Conservation (phyloP, 768 basidiomycete species). For the Phaeotremella fagi region DNA sequence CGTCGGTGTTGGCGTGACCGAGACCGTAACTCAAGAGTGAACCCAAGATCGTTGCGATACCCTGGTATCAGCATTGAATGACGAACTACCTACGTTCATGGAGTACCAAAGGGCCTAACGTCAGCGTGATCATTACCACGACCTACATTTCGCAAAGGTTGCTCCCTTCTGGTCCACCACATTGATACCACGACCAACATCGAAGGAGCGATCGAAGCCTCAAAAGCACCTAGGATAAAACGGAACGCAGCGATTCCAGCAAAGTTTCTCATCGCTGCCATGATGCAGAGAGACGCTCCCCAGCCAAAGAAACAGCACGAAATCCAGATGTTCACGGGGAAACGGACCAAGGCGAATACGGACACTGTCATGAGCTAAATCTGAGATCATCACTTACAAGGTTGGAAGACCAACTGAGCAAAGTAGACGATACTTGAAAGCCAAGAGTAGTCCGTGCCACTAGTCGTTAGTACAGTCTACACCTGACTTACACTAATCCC, state of each 20-base stretch:
- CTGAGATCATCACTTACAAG: conserved; percentile 7
- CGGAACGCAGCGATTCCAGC: conserved; percentile 51
- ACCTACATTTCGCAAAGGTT: conserved; percentile 51
- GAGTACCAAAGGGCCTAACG: background rate
- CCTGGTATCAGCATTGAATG: conserved; percentile 54
- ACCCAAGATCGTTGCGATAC: conserved; percentile 52
- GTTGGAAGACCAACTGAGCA: conserved; percentile 32
- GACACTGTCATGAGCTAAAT: conserved; percentile 6
- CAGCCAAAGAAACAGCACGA: conserved; percentile 52
- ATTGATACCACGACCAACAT: conserved; percentile 54
- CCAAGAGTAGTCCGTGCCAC: conserved; percentile 30
- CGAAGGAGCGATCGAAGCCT: conserved; percentile 54
- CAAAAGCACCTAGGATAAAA: conserved; percentile 55
- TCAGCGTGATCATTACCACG: too few species aligned
- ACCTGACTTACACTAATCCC: conserved; percentile 51
- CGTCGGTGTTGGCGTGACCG: conserved; percentile 50
- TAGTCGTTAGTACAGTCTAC: background rate
- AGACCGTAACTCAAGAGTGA: conserved; percentile 53
- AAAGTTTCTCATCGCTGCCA: conserved; percentile 51
- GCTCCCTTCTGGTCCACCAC: conserved; percentile 56
- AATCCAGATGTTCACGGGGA: conserved; percentile 30
- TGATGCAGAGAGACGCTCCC: conserved; percentile 51
- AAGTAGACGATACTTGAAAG: conserved; percentile 36
- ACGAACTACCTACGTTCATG: background rate
- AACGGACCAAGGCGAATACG: conserved; percentile 9